Percentiles rank a stretch among this genome's conserved stretches.
These are phyloP conservation scores for Rhododendron mucronatum DNA, from an alignment of 148 eudicot species.

Conservation along the genomic window DNA sequence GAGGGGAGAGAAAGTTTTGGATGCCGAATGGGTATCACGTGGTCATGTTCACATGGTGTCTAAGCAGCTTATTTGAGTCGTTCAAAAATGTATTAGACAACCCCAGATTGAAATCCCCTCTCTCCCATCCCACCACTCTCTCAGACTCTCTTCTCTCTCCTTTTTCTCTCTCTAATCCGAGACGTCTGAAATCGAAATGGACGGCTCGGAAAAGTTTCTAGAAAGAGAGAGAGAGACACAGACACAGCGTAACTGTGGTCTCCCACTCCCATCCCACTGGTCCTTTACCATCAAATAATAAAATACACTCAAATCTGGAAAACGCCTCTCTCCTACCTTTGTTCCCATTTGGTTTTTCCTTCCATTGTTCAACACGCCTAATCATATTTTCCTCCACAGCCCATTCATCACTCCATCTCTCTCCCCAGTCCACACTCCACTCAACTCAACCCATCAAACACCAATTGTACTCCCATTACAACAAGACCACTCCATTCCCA, in stretches of 20 bases:
- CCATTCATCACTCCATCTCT: not conserved
- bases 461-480: not conserved
- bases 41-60: accelerated
- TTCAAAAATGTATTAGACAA: no score
- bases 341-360: not conserved
- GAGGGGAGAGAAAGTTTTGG: no score
- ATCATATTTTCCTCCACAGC: not conserved
- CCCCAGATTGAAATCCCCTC: no score
- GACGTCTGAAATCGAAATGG: accelerated
- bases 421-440: not conserved
- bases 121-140: no score
- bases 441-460: not conserved
- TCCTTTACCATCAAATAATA: no score
- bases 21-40: no score
- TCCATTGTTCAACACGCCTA: not conserved
- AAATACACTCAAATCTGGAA: not conserved
- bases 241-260: not conserved
- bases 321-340: not conserved
- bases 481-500: not conserved
- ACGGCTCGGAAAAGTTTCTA: no score
- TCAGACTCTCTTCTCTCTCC: no score
- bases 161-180: no score
- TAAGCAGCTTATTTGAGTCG: accelerated
- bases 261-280: not conserved
- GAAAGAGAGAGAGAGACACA: not conserved